These are phyloP conservation scores for Breynia disticha DNA, from an alignment of 441 rosid species.

Conservation along the genomic window DNA sequence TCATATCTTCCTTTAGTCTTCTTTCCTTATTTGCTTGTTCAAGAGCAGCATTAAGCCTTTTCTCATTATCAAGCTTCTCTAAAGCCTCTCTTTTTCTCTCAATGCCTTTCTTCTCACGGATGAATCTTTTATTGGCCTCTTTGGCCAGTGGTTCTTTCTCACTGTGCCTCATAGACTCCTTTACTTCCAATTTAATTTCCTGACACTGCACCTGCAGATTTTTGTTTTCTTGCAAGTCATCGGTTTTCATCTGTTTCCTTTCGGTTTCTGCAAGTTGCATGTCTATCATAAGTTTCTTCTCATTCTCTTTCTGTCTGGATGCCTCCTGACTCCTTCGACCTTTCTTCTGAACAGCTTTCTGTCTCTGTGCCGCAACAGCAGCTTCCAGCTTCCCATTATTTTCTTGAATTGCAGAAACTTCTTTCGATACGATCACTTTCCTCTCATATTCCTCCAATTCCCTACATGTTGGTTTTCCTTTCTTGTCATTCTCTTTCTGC, in stretches of 20 bases:
- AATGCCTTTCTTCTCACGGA: conserved; percentile 12
- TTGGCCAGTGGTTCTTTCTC: too few relatives aligned
- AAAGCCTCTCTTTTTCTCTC: conserved; percentile 28
- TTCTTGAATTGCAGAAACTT: conserved; percentile 17
- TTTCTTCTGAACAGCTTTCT: conserved; percentile 21
- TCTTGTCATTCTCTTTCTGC: conserved; percentile 21
- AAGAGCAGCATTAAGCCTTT: conserved; percentile 22
- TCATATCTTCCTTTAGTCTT: conserved; percentile 23
- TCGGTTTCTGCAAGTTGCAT: conserved; percentile 18
- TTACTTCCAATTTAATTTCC: conserved; percentile 20
- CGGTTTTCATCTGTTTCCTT: conserved; percentile 19
- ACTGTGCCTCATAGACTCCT: conserved; percentile 26
- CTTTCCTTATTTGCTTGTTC: conserved; percentile 26
- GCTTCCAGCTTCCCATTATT: conserved; percentile 20
- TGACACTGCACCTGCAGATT: conserved; percentile 24
- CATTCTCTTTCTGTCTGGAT: too few relatives aligned
- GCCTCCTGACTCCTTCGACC: conserved; percentile 24
- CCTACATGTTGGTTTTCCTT: conserved; percentile 19
- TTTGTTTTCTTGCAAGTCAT: conserved; percentile 23
- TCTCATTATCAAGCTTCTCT: conserved; percentile 34
- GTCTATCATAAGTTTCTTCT: conserved; percentile 15
- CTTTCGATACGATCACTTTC: conserved; percentile 18
- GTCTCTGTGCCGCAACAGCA: too few relatives aligned
- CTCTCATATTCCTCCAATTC: conserved; percentile 19
- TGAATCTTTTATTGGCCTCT: conserved; percentile 24